These are phyloP conservation scores for Amaranthus hypochondriacus DNA, from an alignment of 148 eudicot species.

Conservation along the genomic window DNA sequence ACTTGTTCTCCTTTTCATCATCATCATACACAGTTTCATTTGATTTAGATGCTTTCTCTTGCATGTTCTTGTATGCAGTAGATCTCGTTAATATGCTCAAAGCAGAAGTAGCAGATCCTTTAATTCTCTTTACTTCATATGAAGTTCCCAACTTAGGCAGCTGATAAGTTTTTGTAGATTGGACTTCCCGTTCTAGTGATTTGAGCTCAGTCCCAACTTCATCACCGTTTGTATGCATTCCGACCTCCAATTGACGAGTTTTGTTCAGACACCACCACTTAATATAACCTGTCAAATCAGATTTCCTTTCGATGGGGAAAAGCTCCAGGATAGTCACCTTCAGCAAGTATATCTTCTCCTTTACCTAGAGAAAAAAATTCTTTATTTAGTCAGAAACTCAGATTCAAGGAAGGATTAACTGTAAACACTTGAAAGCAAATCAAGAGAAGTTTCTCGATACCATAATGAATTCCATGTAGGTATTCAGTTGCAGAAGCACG, in stretches of 20 bases:
- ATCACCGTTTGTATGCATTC: constrained; percentile 48
- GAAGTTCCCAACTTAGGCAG: constrained; percentile 77
- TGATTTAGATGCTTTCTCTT: constrained; percentile 63
- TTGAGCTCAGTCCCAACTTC: constrained; percentile 73
- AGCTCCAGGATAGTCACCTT: constrained; percentile 58
- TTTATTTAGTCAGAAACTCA: not conserved
- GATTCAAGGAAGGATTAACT: not conserved
- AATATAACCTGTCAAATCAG: constrained; percentile 75
- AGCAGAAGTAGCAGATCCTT: constrained; percentile 58
- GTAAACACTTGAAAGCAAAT: not conserved
- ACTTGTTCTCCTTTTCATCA: constrained; percentile 80
- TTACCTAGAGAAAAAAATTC: constrained; percentile 24
- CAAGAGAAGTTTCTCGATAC: constrained; percentile 32
- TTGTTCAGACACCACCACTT: constrained; percentile 90
- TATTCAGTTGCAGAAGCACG: constrained; percentile 67
- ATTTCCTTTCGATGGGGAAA: constrained; percentile 75
- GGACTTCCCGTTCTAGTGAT: constrained; percentile 50
- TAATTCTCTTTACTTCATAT: constrained; percentile 47
- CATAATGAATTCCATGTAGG: constrained; percentile 54
- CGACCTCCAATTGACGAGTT: constrained; percentile 48
- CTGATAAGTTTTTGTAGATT: constrained; percentile 80
- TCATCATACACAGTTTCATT: constrained; percentile 48
- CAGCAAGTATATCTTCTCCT: constrained; percentile 62
- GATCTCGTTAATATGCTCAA: constrained; percentile 79
- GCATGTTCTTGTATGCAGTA: constrained; percentile 76